Evolutionary conservation across 768 basidiomycete species (phyloP), one percentile per base, ranked within the genome.

Genomic region (Psilocybe subaeruginosa): DNA sequence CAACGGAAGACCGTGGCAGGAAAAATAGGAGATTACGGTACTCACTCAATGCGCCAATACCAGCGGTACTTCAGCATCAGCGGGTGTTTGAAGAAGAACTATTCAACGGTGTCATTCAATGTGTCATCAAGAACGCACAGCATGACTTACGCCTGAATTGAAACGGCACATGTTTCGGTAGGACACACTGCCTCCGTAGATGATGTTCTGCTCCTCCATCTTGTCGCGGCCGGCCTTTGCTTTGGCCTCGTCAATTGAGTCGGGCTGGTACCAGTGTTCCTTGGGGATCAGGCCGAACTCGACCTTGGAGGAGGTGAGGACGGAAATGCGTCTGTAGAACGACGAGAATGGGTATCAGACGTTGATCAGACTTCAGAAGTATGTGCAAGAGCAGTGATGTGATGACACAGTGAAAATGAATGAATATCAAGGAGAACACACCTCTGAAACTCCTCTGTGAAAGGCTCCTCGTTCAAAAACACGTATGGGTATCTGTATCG

Each of bases 381-480:
- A 23, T 2, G 23, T 23, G 23, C 23, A 23, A 23, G 23, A 23
- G 23, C 2, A 23, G 23, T 23, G 23, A 23, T 23, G 23, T 23
- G 23, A 23, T 23, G 2, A 23, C 23, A 23, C 1, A 1, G 19
- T 19, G 19, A 19, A 19, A 19, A 19, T 19, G 19, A 19, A 19
- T 23, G 23, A 23, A 23, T 2, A 23, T 23, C 2, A 23, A 23
- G 23, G 23, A 23, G 23, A 23, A 69, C 84, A 58, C 66, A 89
- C 85, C 75, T 75, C 69, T 88, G 92, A 76, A 95, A 95, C 29
- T 87, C 84, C 7, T 88, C 86, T 19, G 85, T 80, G 70, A 96
- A 95, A 1, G 82, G 80, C 64, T 84, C 86, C 58, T 97, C 93
- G 68, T 96, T 96, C 63, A 97, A 78, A 73, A 97, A 86, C 35